phyloP scores from a whole-genome alignment of 2,329 filamentous ascomycete genomes.

The Nemania abortiva region DNA sequence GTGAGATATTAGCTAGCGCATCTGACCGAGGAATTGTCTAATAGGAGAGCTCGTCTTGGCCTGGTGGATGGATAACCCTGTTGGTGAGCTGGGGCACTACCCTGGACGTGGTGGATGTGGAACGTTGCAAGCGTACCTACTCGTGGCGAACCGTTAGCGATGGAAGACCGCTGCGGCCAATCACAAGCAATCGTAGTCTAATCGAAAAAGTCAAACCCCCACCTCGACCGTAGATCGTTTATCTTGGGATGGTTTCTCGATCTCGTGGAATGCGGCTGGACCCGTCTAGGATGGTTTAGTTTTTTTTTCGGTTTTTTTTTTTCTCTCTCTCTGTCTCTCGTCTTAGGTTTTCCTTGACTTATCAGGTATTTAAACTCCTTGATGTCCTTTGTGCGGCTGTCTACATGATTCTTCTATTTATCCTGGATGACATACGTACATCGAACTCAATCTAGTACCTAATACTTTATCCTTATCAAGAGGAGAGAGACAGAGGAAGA shows the following conservation, averaged over 20 bases:
- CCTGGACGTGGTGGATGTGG: neutral
- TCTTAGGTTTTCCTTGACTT: too few species aligned
- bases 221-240: constrained; percentile 23
- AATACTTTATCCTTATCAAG: neutral
- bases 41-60: constrained; percentile 22
- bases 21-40: constrained; percentile 9
- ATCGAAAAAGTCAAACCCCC: constrained; percentile 32
- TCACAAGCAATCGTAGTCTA: constrained; percentile 29
- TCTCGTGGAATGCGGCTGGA: constrained; percentile 21
- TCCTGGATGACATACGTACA: too few species aligned
- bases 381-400: too few species aligned
- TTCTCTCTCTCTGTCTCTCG: neutral
- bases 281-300: constrained; percentile 14
- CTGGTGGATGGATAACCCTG: constrained; percentile 10
- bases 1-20: neutral
- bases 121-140: constrained; percentile 11
- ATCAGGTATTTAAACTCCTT: neutral
- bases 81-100: neutral
- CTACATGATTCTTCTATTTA: too few species aligned
- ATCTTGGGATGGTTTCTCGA: constrained; percentile 29
- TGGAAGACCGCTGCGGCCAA: constrained; percentile 15
- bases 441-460: too few species aligned
- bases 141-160: constrained; percentile 21
- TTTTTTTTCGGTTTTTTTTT: neutral
- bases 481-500: too few species aligned